Conservation (phyloP, 1,284 basidiomycete species). For the Leccinum colubrinum region DNA sequence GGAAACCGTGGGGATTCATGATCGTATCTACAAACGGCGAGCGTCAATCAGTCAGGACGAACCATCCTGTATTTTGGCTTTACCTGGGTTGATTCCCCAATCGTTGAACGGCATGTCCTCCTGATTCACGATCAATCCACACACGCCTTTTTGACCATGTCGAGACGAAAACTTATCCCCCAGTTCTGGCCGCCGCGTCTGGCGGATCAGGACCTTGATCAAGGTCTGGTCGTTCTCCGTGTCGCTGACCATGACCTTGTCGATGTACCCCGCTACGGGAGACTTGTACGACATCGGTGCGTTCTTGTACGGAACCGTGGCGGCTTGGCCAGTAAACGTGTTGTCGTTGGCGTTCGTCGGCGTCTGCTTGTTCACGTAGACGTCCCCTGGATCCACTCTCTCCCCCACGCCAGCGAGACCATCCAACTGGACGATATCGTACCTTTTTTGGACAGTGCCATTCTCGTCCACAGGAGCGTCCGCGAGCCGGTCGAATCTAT, state of each 20-base stretch:
- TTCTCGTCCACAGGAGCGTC: constrained; percentile 88
- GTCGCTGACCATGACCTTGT: constrained; percentile 97
- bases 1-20: constrained; percentile 99
- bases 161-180: constrained; percentile 99
- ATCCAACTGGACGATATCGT: constrained; percentile 88
- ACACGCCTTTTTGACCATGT: constrained; percentile 99
- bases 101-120: constrained; percentile 99
- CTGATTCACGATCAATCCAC: constrained; percentile 97
- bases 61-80: background rate
- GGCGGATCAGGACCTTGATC: constrained; percentile 97
- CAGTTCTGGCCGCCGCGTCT: constrained; percentile 94
- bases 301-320: constrained; percentile 84
- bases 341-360: constrained; percentile 90
- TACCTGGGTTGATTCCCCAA: constrained; percentile 89
- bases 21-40: constrained; percentile 73
- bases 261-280: constrained; percentile 90
- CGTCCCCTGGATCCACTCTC: constrained; percentile 89
- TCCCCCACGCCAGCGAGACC: constrained; percentile 96
- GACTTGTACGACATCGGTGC: constrained; percentile 91
- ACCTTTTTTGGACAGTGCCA: constrained; percentile 77
- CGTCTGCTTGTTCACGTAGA: constrained; percentile 97
- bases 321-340: constrained; percentile 76
- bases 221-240: constrained; percentile 95
- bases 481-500: constrained; percentile 92
- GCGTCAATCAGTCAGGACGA: constrained; percentile 9